These are phyloP conservation scores for Amanita exitialis DNA, from an alignment of 768 basidiomycete genomes.

Conservation along the genomic window DNA sequence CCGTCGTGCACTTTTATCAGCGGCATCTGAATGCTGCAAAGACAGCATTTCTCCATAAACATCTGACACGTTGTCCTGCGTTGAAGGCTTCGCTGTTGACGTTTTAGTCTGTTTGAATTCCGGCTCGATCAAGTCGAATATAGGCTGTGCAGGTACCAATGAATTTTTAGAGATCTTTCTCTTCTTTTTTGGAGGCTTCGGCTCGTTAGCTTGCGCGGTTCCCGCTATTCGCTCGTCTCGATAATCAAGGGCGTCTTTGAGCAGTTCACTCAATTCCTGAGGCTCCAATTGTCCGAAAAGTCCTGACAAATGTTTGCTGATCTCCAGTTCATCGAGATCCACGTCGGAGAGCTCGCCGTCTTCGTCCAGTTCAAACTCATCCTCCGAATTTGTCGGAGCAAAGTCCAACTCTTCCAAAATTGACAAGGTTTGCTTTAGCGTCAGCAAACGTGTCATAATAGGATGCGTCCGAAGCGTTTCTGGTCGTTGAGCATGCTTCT, in stretches of 20 bases:
- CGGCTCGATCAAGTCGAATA: conserved; percentile 79
- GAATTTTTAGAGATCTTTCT: conserved; percentile 30
- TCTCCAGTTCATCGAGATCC: conserved; percentile 17
- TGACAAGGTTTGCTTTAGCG: conserved; percentile 72
- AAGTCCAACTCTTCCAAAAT: conserved; percentile 86
- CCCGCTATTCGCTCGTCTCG: not conserved
- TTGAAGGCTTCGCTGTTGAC: conserved; percentile 14
- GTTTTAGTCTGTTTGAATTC: conserved; percentile 41
- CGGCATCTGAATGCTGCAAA: conserved; percentile 62
- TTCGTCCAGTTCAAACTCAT: conserved; percentile 33
- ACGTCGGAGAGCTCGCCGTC: not conserved
- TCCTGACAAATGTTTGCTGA: not conserved
- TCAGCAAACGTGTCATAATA: conserved; percentile 65
- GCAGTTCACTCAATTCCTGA: conserved; percentile 44
- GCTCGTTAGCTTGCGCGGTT: not conserved
- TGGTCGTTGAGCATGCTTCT: conserved; percentile 52
- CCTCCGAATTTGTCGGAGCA: conserved; percentile 36
- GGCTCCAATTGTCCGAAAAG: conserved; percentile 16
- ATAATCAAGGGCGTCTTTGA: conserved; percentile 36
- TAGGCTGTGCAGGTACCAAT: conserved; percentile 17
- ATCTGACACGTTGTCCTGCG: conserved; percentile 20
- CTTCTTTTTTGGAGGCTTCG: conserved; percentile 50
- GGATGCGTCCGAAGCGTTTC: conserved; percentile 60
- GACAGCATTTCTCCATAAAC: conserved; percentile 68
- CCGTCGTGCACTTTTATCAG: conserved; percentile 75